Base-by-base conservation (phyloP, 2,329 filamentous ascomycete species). In the Botrytis byssoidea region DNA sequence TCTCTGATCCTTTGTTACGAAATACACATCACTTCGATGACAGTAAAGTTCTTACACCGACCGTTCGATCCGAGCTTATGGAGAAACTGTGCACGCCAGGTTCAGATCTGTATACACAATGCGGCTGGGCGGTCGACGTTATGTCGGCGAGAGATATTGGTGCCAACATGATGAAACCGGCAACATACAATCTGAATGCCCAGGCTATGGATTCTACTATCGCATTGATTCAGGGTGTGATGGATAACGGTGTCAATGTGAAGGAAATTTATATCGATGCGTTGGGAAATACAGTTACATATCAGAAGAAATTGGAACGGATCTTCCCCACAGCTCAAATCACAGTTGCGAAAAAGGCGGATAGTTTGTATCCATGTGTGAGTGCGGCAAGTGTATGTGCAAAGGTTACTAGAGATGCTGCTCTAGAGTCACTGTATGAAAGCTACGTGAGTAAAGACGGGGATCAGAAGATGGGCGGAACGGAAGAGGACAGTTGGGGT, bases 181-280 rank as follows among this genome's bases (percentile, higher is more conserved):
- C 85, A 14, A 81, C 85, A 5, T 97, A 98, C 84, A 99, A 99
- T 82, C 89, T 99, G 77, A 99, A 99, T 81, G 94, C 94, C 7
- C 96, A 99, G 83, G 95, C 95, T 29, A 92, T 96, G 89, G 95
- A 97, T 82, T 93, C 95, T 6, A 98, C 95, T 0, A 89, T 97
- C 37, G 88, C 89, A 57, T 86, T 99, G 70, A 95, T 98, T 79
- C 86, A 89, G 72, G 90, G 90, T 51, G 92, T 97, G 6, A 87
- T 96, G 51, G 90, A 89, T 14, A 86, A 87, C 32, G 93, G 93
- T 51, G 92, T 98, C 75, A 94, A 97, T 81, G 86, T 98, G 7
- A 88, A 86, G 73, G 93, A 98, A 82, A 93, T 99, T 70, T 99
- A 94, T 82, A 95, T 99, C 81, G 95, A 99, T 83, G 98, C 95